Evolutionary conservation across 2,329 filamentous ascomycete species (phyloP).

Genomic region (Monilinia fructigena): DNA sequence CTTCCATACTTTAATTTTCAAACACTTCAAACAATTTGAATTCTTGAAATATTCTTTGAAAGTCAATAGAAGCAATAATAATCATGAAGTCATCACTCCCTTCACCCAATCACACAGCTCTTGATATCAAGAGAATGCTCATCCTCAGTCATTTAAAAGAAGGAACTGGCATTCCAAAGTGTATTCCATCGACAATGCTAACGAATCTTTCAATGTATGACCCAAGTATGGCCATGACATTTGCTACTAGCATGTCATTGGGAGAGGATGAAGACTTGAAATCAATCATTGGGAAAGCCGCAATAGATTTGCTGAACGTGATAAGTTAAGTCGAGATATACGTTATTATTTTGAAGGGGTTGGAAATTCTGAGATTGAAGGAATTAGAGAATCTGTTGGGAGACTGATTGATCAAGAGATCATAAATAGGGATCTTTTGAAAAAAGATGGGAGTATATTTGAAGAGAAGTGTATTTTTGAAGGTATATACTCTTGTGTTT

Average conservation of each 20-base stretch:
- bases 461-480: not conserved
- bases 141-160: not conserved
- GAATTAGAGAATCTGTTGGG: not conserved
- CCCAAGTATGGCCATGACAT: not conserved
- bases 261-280: conserved; percentile 4
- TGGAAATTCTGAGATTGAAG: not conserved
- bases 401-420: conserved; percentile 4
- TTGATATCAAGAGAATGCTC: conserved; percentile 8
- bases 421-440: not conserved
- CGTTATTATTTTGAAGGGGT: not conserved
- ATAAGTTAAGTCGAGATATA: not conserved
- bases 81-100: not conserved
- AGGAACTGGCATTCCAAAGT: not conserved
- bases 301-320: not conserved
- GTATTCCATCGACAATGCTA: not conserved
- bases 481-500: not conserved
- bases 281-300: not conserved
- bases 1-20: not conserved
- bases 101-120: not conserved
- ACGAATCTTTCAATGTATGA: conserved; percentile 1
- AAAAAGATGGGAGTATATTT: not conserved
- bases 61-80: not conserved
- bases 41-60: not conserved
- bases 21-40: not conserved
- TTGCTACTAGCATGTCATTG: conserved; percentile 2